A percentile compares a stretch with the other conserved stretches of the same genome.
Evolutionary conservation across 441 rosid genomes (phyloP).

Genomic region (Populus hybrid): DNA sequence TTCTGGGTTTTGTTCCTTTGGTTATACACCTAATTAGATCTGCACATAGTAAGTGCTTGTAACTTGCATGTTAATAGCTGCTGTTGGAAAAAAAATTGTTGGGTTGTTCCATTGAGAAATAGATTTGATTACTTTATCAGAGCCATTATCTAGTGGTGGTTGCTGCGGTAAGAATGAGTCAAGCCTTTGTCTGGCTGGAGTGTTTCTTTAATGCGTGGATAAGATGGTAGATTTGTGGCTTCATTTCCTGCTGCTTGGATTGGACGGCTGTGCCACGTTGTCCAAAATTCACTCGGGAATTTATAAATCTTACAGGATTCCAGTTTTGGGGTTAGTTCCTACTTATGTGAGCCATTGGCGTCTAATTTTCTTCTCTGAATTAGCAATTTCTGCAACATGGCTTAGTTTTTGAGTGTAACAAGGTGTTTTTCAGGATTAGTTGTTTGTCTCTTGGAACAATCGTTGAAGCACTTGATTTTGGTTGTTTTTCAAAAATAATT

Average conservation of each 20-base stretch:
- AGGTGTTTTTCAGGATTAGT: neutral
- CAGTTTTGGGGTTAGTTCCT: neutral
- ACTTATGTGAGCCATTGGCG: neutral
- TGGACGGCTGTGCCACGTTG: neutral
- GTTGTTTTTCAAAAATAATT: neutral
- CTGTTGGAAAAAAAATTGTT: neutral
- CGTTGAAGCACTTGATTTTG: neutral
- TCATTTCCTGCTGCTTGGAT: neutral
- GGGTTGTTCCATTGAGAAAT: slow-evolving; percentile 9
- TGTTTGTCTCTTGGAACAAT: neutral
- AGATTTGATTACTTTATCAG: slow-evolving; percentile 6
- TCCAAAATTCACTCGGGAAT: no score
- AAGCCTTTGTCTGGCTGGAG: neutral
- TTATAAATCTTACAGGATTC: neutral
- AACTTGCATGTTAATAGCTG: slow-evolving; percentile 10
- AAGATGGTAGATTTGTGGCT: neutral
- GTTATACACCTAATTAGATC: slow-evolving; percentile 18
- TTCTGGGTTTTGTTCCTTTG: slow-evolving; percentile 3
- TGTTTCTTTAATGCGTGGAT: neutral
- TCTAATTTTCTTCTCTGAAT: neutral
- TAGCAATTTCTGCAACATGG: neutral
- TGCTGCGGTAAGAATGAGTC: neutral
- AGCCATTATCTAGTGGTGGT: neutral
- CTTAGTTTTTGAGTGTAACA: neutral
- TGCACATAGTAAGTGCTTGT: slow-evolving; percentile 39